Evolutionary conservation across 176 grass and related monocot species (phyloP), one percentile per base, ranked within the genome.

Genomic region (Microstegium vimineum): DNA sequence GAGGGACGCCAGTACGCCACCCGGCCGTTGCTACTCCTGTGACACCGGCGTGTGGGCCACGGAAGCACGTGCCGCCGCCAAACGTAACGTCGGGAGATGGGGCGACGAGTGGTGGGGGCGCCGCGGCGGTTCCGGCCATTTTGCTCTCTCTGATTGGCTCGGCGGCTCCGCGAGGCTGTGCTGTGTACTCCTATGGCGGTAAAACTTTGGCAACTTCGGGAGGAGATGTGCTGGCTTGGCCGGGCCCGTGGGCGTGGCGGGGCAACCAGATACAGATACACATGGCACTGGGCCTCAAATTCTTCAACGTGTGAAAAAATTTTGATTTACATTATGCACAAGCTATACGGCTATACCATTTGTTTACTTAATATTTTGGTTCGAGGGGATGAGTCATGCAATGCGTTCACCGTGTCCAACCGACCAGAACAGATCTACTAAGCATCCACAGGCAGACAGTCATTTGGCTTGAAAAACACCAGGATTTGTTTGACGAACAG

Each of bases 201-300:
- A 73, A 80, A 32, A 14, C 4, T 11, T 14, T 61, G 6, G 75
- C 84, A 63, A 65, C 57, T 86, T 79, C 67, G 57, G 41, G 76
- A 72, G 54, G 1, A 15, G 20, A 20, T n/a, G n/a, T 47, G 45
- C 47, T 64, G 75, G 83, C n/a, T 13, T 22, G 22, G 43, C 43
- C 15, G 41, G 41, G 11, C 2, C 3, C 1, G 47, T 2, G 47
- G 47, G 16, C 16, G 46, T 6, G 45, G 46, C 16, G 46, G 46
- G 47, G 4, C 46, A 18, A n/a, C n/a, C 45, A 47, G 41, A 42
- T 17, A 51, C 17, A 6, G 18, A 22, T 22, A 6, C 18, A 17
- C n/a, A n/a, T n/a, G n/a, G n/a, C n/a, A 6, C 15, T 47, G 70
- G 70, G 70, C 42, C 41, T 30, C 23, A 9, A 8, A 28, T 10